phyloP scores from a whole-genome alignment of 805 yeast species.

The Candida rishiriensis region DNA sequence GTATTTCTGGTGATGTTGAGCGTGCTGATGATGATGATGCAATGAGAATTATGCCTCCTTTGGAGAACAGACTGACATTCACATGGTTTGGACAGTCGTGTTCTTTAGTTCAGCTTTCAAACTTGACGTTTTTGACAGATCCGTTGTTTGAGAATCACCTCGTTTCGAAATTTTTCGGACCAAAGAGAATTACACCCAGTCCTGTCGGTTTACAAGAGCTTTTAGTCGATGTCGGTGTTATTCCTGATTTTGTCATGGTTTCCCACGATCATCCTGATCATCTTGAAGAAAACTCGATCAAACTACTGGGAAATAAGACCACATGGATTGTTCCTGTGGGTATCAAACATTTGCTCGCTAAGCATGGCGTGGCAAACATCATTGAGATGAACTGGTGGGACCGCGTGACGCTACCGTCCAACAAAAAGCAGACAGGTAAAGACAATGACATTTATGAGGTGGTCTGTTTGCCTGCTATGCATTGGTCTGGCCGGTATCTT shows the following conservation, averaged over 20 bases:
- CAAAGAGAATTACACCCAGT: conserved; percentile 74
- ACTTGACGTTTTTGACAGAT: conserved; percentile 77
- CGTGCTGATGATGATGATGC: conserved; percentile 2
- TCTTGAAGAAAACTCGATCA: conserved; percentile 60
- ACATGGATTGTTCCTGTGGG: conserved; percentile 91
- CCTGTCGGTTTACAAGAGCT: conserved; percentile 65
- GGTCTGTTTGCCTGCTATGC: conserved; percentile 92
- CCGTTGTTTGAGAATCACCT: conserved; percentile 72
- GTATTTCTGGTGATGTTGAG: too few relatives aligned
- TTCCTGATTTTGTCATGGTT: conserved; percentile 69
- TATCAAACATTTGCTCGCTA: conserved; percentile 51
- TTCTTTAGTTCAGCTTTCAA: conserved; percentile 64
- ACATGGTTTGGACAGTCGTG: conserved; percentile 97
- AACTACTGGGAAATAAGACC: conserved; percentile 51
- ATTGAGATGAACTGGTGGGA: conserved; percentile 96
- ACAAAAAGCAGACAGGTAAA: conserved; percentile 8
- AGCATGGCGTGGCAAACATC: conserved; percentile 55
- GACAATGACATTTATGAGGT: conserved; percentile 58
- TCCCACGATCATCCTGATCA: conserved; percentile 97
- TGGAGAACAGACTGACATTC: conserved; percentile 49
- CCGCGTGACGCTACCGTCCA: conserved; percentile 34
- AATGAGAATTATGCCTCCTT: conserved; percentile 25
- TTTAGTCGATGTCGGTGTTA: conserved; percentile 31
- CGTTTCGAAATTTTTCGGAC: conserved; percentile 64
- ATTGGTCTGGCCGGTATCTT: conserved; percentile 90